Base-by-base conservation (phyloP, 192 early-diverging fungal genomes). In the Endogone sp. region DNA sequence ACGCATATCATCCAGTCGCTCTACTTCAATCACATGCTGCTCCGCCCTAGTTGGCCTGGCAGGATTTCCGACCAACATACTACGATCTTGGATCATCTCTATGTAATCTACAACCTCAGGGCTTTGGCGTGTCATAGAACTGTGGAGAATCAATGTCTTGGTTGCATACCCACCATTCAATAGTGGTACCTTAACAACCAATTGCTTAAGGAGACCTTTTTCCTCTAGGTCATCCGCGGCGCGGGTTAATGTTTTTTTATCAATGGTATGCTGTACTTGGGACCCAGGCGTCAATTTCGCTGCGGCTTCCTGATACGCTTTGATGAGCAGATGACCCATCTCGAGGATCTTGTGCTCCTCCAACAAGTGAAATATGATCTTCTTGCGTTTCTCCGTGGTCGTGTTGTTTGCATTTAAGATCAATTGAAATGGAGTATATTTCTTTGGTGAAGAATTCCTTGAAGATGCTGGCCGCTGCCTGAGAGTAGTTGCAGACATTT, bases 191-290 rank as follows among this genome's bases (percentile, higher is more conserved):
- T 70, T 31, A 8, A 86, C 73, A n/a, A 75, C 78, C 31, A 75
- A 74, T 1, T 73, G 62, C 60, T 72, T 77, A 30, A 87, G 56
- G 2, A 81, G 27, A 3, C 81, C 81, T 26, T 82, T 77, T 3
- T 44, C 31, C 65, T 83, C 83, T 75, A 90, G 60, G 0, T 60
- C 56, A 3, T 55, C 57, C 23, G 78, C 82, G 0, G 81, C 79
- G 0, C 89, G 73, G 29, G 67, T 60, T 2, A 90, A 64, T 3
- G 89, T 90, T 58, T 79, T 83, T 37, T 80, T 79, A 60, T 89
- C 87, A 26, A 88, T 80, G 10, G 69, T 71, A 61, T 78, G 77
- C 64, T 59, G 24, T 58, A 13, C 13, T 69, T 65, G 16, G 62
- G 73, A 26, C 49, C 65, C 24, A 79, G 56, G 10, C 31, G 54